These are phyloP conservation scores for Pythium periplocum DNA, from an alignment of 352 stramenopile genomes.

Conservation along the genomic window DNA sequence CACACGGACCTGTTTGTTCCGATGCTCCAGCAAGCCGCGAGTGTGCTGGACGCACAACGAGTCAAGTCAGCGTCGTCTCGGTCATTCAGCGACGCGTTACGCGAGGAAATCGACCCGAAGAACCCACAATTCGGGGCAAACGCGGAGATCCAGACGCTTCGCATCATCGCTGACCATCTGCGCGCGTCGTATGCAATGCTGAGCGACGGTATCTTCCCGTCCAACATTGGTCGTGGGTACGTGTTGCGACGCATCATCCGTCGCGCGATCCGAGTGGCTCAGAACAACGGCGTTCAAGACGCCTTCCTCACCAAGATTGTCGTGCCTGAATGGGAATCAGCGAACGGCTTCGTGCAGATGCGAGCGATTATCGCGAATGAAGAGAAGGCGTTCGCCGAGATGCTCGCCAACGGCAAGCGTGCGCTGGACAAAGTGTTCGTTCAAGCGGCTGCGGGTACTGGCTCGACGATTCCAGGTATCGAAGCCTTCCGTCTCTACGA, in stretches of 20 bases:
- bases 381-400: conserved; percentile 66
- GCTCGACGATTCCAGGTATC: conserved; percentile 27
- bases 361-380: conserved; percentile 64
- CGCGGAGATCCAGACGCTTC: conserved; percentile 56
- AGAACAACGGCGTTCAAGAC: conserved; percentile 43
- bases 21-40: conserved; percentile 54
- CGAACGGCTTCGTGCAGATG: conserved; percentile 48
- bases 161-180: conserved; percentile 95
- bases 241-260: conserved; percentile 93
- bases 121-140: conserved; percentile 39
- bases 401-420: conserved; percentile 48
- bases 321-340: conserved; percentile 35
- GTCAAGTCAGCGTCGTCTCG: conserved; percentile 4
- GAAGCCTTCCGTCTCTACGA: conserved; percentile 74
- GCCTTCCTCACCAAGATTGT: conserved; percentile 50
- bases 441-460: conserved; percentile 7
- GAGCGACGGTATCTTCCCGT: conserved; percentile 92
- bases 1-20: conserved; percentile 96
- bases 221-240: conserved; percentile 95
- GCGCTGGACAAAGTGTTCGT: conserved; percentile 63
- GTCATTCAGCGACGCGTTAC: conserved; percentile 32
- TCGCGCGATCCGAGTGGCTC: conserved; percentile 73
- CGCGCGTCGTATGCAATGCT: conserved; percentile 93
- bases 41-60: conserved; percentile 36
- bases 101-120: conserved; percentile 37